phyloP scores from a whole-genome alignment of 768 basidiomycete species.

The Tricholoma bakamatsutake region DNA sequence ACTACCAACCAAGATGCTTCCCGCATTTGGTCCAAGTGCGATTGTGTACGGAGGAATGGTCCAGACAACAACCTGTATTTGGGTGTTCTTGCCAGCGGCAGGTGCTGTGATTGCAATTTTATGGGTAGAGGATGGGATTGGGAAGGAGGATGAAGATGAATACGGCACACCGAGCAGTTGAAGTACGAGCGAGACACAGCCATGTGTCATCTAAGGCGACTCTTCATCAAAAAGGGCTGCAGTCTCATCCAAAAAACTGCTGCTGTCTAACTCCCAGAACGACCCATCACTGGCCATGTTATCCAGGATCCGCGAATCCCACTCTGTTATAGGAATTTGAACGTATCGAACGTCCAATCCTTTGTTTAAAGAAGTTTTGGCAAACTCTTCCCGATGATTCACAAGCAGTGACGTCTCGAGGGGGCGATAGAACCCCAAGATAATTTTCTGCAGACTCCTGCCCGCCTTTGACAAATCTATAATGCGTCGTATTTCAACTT shows the following conservation, averaged over 20 bases:
- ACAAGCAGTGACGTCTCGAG: not conserved
- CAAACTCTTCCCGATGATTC: not conserved
- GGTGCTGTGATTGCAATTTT: no score
- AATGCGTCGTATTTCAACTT: not conserved
- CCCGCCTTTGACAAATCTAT: not conserved
- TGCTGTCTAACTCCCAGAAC: not conserved
- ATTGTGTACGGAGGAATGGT: no score
- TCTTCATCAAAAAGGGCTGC: not conserved
- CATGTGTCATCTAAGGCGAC: no score
- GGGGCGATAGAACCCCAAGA: not conserved
- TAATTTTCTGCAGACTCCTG: not conserved
- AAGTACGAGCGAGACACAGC: not conserved
- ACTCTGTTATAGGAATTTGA: not conserved
- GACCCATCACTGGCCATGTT: not conserved
- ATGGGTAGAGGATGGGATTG: no score
- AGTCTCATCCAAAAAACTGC: not conserved
- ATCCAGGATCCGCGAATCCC: not conserved
- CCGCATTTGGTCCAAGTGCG: no score
- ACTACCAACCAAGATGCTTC: no score
- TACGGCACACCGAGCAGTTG: not conserved
- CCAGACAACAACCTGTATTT: no score
- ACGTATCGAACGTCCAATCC: not conserved
- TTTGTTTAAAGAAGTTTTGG: not conserved
- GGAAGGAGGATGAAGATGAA: no score
- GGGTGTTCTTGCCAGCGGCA: no score